Evolutionary conservation across 352 stramenopile genomes (phyloP), one percentile per base, ranked within the genome.

Genomic region (Phytophthora pluvialis): DNA sequence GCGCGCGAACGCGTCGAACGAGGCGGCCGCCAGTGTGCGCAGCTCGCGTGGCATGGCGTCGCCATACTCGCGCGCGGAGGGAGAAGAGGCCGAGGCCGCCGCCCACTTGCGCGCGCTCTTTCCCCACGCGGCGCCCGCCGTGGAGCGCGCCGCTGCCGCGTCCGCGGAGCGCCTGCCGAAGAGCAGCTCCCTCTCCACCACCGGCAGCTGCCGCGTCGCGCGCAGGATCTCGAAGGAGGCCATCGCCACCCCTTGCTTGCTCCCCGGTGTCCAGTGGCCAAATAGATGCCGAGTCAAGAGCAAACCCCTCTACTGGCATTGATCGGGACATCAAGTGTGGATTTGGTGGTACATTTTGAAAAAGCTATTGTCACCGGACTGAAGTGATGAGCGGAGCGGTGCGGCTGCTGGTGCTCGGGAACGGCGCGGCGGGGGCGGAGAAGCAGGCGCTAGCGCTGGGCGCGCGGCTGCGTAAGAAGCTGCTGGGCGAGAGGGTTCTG

Each of bases 391-490:
- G 21, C 21, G 2, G 1, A 21, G 29, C 44, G 7, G 54, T 83
- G 47, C 67, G 75, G 32, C 59, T 94, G 51, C 16, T 91, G 40
- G 83, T 89, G 71, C 73, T 94, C 8, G 77, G 80, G 47, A 94
- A 94, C 64, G 85, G 79, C 33, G 81, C 83, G 4, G 78, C 81
- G 10, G 85, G 85, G 11, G 85, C 85, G 5, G 83, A 94, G 73
- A 94, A 94, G 70, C 85, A 94, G 61, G 85, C 76, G 31, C 46
- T 92, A 11, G 78, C 83, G 51, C 66, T 92, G 4, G 77, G 64
- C 15, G n/a, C 57, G 4, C 77, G 80, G 11, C 46, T 93, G 8
- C 60, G 56, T 44, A 59, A 52, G 16, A 58, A 48, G 15, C 35
- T 75, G 3, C 15, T 65, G 29, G 11, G 32, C 33, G 47, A 35